Evolutionary conservation across 768 basidiomycete genomes (phyloP).

Genomic region (Trametes villosa): DNA sequence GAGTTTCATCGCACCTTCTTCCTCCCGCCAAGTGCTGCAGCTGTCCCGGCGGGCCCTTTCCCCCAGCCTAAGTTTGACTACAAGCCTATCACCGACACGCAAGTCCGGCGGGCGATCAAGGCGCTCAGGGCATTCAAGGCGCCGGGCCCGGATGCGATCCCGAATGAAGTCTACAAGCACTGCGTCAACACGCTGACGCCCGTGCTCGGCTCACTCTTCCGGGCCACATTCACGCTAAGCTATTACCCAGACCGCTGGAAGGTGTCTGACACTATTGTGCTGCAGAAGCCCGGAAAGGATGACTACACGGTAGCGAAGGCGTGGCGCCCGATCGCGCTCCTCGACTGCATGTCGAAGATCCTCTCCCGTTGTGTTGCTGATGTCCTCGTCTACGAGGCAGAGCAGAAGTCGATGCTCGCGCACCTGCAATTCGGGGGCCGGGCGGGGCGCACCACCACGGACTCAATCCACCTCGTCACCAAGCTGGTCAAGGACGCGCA

Average conservation of each 20-base stretch:
- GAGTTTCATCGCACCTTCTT: conserved; percentile 38
- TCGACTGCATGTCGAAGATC: no score
- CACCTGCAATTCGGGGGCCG: no score
- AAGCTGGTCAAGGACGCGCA: conserved; percentile 29
- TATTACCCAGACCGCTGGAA: conserved; percentile 34
- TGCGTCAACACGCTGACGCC: conserved; percentile 31
- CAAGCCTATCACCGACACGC: conserved; percentile 26
- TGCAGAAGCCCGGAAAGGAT: conserved; percentile 40
- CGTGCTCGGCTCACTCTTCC: conserved; percentile 34
- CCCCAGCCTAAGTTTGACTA: conserved; percentile 30
- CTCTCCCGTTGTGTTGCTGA: conserved; percentile 30
- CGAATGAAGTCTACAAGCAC: conserved; percentile 40
- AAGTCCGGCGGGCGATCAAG: no score
- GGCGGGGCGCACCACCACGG: conserved; percentile 29
- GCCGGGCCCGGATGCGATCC: conserved; percentile 30
- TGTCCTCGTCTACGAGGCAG: conserved; percentile 8
- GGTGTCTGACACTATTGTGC: conserved; percentile 32
- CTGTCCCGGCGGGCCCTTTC: conserved; percentile 22
- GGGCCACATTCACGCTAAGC: conserved; percentile 34
- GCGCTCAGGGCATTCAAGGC: conserved; percentile 43
- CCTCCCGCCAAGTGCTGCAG: conserved; percentile 2
- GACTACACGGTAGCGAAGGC: conserved; percentile 39
- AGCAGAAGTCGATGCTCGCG: conserved; percentile 15
- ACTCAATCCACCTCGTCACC: conserved; percentile 31
- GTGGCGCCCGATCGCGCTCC: conserved; percentile 40